These are phyloP conservation scores for Gossypium ekmanianum DNA, from an alignment of 345 rosid species.

Conservation along the genomic window DNA sequence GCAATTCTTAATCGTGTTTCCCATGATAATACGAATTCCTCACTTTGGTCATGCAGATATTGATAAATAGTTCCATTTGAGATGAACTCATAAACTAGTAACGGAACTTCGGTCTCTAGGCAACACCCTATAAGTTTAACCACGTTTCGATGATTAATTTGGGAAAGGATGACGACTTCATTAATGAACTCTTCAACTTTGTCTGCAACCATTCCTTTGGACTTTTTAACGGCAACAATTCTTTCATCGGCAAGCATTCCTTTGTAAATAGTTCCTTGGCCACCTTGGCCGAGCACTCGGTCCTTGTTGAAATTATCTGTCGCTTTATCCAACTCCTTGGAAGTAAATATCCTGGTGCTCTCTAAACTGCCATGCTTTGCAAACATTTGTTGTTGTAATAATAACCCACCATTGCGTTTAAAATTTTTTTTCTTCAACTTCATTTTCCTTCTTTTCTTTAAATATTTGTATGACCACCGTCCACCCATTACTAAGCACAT, in stretches of 20 bases:
- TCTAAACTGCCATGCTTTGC: background rate
- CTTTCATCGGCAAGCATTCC: background rate
- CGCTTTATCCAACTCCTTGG: slow-evolving; percentile 5
- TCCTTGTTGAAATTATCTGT: background rate
- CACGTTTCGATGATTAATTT: background rate
- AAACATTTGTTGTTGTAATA: background rate
- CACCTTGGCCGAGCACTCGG: background rate
- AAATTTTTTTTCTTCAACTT: background rate
- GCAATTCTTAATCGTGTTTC: background rate
- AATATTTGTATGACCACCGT: background rate
- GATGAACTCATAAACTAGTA: background rate
- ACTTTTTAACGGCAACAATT: background rate
- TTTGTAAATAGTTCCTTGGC: background rate
- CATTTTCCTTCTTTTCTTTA: background rate
- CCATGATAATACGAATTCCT: background rate
- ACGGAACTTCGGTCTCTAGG: background rate
- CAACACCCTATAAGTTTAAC: background rate
- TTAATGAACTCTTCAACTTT: background rate
- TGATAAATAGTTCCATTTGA: background rate
- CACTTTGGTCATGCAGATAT: background rate
- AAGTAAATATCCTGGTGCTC: background rate
- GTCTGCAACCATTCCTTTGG: background rate
- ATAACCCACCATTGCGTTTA: background rate
- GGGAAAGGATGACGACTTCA: background rate
- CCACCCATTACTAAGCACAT: background rate